Evolutionary conservation across 2,329 filamentous ascomycete species (phyloP), one percentile per base, ranked within the genome.

Genomic region (Fusarium sulawesiense): DNA sequence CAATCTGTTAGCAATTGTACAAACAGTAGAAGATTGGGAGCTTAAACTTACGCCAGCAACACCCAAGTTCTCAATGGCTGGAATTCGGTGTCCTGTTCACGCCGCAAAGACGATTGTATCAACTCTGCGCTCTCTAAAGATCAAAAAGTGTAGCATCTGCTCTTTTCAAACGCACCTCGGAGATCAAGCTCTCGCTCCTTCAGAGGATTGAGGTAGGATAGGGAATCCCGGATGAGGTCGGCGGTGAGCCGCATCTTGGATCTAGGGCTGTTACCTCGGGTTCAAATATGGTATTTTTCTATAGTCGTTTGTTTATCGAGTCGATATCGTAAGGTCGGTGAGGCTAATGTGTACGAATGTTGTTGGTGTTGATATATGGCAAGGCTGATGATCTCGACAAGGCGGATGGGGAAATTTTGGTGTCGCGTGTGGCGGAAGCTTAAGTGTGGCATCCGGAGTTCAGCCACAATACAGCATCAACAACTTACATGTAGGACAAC

Each of bases 171-270:
- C 94, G 90, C 92, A 98, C 96, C 96, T 97, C 96, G 91, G 78
- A 99, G 93, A 87, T 98, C 94, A 81, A 99, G 90, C 89, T 99
- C 96, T 83, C 96, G 93, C 88, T 99, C 96, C 85, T 96, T 97
- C 82, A 99, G 89, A 80, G 95, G 94, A 84, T 98, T 99, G 83
- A 98, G 92, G 87, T 98, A 99, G 81, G 95, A 98, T 75, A 97
- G 92, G 79, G 96, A 97, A 82, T 89, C 91, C 83, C 93, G 89
- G 84, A 99, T 97, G 78, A 98, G 90, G 82, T 98, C 96, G 75
- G 93, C 91, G 70, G 95, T 98, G 84, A 99, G 90, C 87, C 95
- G 91, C 96, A 99, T 98, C 73, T 79, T 84, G 81, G 75, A 58
- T 72, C 49, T 55, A 40, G 72, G 56, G 54, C 57, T 60, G 62